A percentile compares a stretch with the other conserved stretches of the same genome.
Evolutionary conservation across 164 flowering plant genomes (phyloP).

Genomic region (Chimonanthus salicifolius): DNA sequence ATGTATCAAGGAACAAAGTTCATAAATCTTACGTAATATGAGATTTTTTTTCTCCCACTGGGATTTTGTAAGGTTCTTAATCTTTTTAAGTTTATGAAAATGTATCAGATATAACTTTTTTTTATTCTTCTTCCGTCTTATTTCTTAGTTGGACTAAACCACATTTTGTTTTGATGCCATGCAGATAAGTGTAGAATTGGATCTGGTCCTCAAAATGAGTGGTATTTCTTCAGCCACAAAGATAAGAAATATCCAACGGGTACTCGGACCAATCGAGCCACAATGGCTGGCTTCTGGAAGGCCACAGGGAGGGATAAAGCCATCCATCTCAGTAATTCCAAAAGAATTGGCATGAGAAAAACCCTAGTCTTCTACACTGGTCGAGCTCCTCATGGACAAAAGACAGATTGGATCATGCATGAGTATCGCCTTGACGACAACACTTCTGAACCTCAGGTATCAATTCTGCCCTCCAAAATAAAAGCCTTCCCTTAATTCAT

Average conservation of each 20-base stretch:
- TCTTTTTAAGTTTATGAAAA: too few relatives aligned
- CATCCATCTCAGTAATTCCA: conserved; percentile 44
- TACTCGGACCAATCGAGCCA: conserved; percentile 62
- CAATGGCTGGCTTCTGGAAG: conserved; percentile 85
- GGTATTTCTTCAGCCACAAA: conserved; percentile 81
- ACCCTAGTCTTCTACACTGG: conserved; percentile 59
- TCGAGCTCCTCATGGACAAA: conserved; percentile 56
- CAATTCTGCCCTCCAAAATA: conserved; percentile 59
- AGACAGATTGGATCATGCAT: conserved; percentile 63
- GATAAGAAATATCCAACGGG: conserved; percentile 92
- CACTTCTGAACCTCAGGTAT: conserved; percentile 27
- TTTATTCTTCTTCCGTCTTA: too few relatives aligned
- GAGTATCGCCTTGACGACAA: conserved; percentile 54
- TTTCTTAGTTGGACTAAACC: background rate
- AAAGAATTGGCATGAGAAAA: conserved; percentile 54
- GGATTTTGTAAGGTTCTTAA: background rate
- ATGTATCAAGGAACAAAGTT: too few relatives aligned
- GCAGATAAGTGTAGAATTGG: conserved; percentile 52
- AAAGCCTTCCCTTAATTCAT: conserved; percentile 31
- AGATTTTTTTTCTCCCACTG: background rate
- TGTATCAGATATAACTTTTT: too few relatives aligned
- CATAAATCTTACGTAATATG: background rate
- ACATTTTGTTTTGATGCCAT: background rate
- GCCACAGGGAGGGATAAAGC: conserved; percentile 88
- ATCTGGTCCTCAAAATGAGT: conserved; percentile 62